Base-by-base conservation (phyloP, 306 rosid species). In the Inga oerstediana region DNA sequence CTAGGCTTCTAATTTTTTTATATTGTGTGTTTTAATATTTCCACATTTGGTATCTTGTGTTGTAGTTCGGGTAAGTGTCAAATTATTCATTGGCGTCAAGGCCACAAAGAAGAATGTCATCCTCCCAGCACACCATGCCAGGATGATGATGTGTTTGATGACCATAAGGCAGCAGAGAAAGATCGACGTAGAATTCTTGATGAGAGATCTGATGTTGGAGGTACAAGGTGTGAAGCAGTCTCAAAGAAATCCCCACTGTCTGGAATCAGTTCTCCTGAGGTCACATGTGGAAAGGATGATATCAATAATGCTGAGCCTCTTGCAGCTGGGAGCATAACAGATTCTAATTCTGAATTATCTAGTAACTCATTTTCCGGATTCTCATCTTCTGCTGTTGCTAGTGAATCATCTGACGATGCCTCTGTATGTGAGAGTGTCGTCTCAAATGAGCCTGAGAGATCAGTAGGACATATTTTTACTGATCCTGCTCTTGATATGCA, bases 81-180 rank as follows among this genome's bases (percentile, higher is more conserved):
- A 90, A 91, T 93, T 30, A 74, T 89, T 81, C 99, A 96, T 83
- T 96, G 98, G 99, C 91, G 95, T 56, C 97, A 89, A 87, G 99
- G 99, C 46, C 98, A 96, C 89, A 96, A 86, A 86, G 91, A 86
- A 39, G 94, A 96, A 54, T 96, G 99, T 74, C 90, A 35, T 75
- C 97, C 97, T 85, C 89, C 90, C 35, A 82, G 37, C 75, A 72
- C 24, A 59, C 41, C 64, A 71, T 67, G 79, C 24, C 74, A 5
- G 52, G 79, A 41, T 80, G 49, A 78, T 83, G 87, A 72, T 34
- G 74, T 15, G 56, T 83, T 74, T 48, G 85, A 75, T 59, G 86
- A 75, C 79, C 83, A 54, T 78, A 85, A 86, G 72, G 79, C 74
- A 72, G 76, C 70, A 52, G 83, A 84, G 77, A 87, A 86, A 74